Evolutionary conservation across 2,329 filamentous ascomycete genomes (phyloP).

Genomic region (Fusarium incarnatum): DNA sequence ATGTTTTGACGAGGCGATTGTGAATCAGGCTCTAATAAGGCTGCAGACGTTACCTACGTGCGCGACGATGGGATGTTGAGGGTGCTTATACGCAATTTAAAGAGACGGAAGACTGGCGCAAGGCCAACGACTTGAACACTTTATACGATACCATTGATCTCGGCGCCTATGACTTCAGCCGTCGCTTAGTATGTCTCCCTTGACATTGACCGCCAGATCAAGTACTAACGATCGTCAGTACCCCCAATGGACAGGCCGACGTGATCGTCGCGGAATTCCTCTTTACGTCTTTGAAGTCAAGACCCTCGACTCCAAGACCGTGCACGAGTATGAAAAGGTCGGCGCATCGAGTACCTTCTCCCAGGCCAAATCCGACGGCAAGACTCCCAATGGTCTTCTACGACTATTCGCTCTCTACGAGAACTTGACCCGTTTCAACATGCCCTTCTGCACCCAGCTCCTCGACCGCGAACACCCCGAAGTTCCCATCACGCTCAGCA

Average conservation of each 20-base stretch:
- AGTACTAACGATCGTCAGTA: slow-evolving; percentile 66
- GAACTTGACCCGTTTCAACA: slow-evolving; percentile 86
- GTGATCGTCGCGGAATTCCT: slow-evolving; percentile 90
- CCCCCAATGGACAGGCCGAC: slow-evolving; percentile 92
- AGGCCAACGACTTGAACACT: slow-evolving; percentile 79
- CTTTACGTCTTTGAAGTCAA: slow-evolving; percentile 91
- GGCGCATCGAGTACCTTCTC: slow-evolving; percentile 66
- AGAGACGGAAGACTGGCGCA: slow-evolving; percentile 89
- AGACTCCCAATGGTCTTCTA: slow-evolving; percentile 79
- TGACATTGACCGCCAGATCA: background rate
- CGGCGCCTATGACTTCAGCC: slow-evolving; percentile 83
- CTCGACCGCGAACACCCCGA: slow-evolving; percentile 76
- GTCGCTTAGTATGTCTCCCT: slow-evolving; percentile 70
- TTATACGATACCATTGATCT: slow-evolving; percentile 90
- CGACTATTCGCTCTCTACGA: slow-evolving; percentile 94
- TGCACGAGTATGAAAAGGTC: slow-evolving; percentile 80
- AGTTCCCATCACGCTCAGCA: slow-evolving; percentile 91
- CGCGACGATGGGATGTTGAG: slow-evolving; percentile 80
- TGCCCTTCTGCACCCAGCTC: slow-evolving; percentile 85
- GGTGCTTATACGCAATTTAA: slow-evolving; percentile 88
- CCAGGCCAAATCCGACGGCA: slow-evolving; percentile 73
- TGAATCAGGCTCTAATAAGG: slow-evolving; percentile 31
- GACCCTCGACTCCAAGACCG: slow-evolving; percentile 83
- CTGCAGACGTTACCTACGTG: slow-evolving; percentile 83
- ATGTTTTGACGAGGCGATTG: slow-evolving; percentile 48